Evolutionary conservation across 129 eudicot species (phyloP), one percentile per base, ranked within the genome.

Genomic region (Ambrosia artemisiifolia): DNA sequence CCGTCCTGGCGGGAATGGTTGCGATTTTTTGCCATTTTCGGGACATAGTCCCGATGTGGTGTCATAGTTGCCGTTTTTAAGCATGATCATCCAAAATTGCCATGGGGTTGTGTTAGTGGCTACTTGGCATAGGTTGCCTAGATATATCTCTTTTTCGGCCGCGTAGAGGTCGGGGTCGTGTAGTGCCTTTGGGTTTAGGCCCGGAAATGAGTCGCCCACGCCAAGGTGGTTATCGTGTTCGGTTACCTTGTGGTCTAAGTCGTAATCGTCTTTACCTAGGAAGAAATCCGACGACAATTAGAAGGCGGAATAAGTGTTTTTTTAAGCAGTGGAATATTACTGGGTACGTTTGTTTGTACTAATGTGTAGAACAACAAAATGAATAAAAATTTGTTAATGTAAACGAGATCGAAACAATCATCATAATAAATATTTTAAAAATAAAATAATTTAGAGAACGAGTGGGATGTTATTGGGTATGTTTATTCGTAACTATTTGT

Each of bases 61-160:
- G 87, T 89, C 92, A 40, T 86, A 86, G 54, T 89, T 89, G 32
- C 96, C 96, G 32, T 84, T 89, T 72, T 89, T 89, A 18, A 89
- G 65, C 96, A 89, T 89, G 9, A 89, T 48, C 92, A 84, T 89
- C 92, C 92, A 89, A 68, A 86, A 89, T 14, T 86, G 90, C 90
- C 90, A 89, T 36, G 96, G 90, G 18, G 35, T 74, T 53, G 83
- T 82, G 40, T 12, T 11, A 59, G 63, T 62, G 13, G 47, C 47
- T 1, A 86, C 90, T 74, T 86, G 72, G 67, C 96, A 86, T 53
- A 89, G 75, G 7, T 83, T 73, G 68, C 92, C 96, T 36, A 89
- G 70, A 76, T 89, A 89, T 3, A 75, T 6, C 82, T 86, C 96
- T 65, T 89, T 86, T 42, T 82, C 88, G 3, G 71, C 85, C 0